Base-by-base conservation (phyloP, 495 filamentous ascomycete genomes). In the Xylaria telfairii region DNA sequence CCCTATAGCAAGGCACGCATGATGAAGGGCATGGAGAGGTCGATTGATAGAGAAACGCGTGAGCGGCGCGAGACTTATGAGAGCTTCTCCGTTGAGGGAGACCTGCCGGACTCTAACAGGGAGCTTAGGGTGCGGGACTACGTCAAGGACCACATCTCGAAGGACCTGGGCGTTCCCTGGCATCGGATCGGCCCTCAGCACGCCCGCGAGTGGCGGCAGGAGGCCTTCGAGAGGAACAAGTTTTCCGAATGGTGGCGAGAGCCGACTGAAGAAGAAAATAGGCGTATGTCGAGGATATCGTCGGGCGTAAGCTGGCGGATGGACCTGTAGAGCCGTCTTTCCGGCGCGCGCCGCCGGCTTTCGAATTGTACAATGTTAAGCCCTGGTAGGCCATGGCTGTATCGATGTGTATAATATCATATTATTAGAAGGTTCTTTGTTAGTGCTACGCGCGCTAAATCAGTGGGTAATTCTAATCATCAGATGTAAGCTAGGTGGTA, bases 71-170 rank as follows among this genome's bases (percentile, higher is more conserved):
- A 53, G 0, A 69, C 71, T 41, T 67, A 32, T 15, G 32, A 70
- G 0, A 49, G 30, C 1, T 73, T 73, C 66, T 74, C 74, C 28
- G 65, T 68, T 3, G 61, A 61, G 17, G 69, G 63, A 4, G 59
- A 71, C 1, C 56, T 0, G 1, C 65, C 71, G 3, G 34, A 59
- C 61, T 13, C 4, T 0, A 32, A 74, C 21, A 17, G 3, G 0
- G 21, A 24, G 15, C 7, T 15, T 2, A 6, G 12, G 0, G 62
- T 60, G 0, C 34, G 32, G 3, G 7, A 66, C 9, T 65, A 69
- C 13, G 64, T 74, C 54, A 73, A 75, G 61, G 81, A 82, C 51
- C 73, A 76, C 9, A 77, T 81, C 32, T 79, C 80, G 12, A 79
- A 77, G 46, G 79, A 82, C 67, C 67, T 81, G 34, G 74, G 70